Conservation (phyloP, 106 monocot genomes). For the Acorus calamus region DNA sequence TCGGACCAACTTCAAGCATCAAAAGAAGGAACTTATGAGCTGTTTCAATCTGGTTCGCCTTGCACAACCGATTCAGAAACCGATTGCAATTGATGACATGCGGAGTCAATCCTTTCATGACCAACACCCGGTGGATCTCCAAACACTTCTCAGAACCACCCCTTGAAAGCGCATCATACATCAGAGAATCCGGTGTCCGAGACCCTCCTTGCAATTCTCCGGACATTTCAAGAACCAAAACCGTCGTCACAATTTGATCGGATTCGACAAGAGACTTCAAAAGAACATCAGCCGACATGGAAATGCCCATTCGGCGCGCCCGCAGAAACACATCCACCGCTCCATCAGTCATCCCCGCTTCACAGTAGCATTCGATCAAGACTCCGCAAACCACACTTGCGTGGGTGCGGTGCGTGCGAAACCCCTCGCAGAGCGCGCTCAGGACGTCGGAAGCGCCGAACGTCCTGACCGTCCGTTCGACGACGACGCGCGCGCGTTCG, state of each 20-base stretch:
- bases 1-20: slow-evolving; percentile 16
- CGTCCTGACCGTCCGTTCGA: background rate
- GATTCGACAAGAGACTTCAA: slow-evolving; percentile 4
- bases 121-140: slow-evolving; percentile 15
- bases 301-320: slow-evolving; percentile 8
- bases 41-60: slow-evolving; percentile 1
- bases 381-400: background rate
- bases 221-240: slow-evolving; percentile 9
- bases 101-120: slow-evolving; percentile 4
- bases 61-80: slow-evolving; percentile 29
- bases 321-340: background rate
- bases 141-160: slow-evolving; percentile 6
- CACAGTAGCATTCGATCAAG: slow-evolving; percentile 17
- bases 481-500: background rate
- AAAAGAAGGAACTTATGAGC: slow-evolving; percentile 27
- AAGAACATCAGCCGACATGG: background rate
- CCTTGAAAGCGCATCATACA: slow-evolving; percentile 7
- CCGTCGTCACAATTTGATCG: slow-evolving; percentile 1
- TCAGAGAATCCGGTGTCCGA: background rate
- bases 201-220: slow-evolving; percentile 16
- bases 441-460: background rate
- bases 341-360: slow-evolving; percentile 1
- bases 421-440: background rate
- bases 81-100: slow-evolving; percentile 24
- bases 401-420: no score